Base-by-base conservation (phyloP, 2,329 filamentous ascomycete species). In the Aspergillus cejpii region DNA sequence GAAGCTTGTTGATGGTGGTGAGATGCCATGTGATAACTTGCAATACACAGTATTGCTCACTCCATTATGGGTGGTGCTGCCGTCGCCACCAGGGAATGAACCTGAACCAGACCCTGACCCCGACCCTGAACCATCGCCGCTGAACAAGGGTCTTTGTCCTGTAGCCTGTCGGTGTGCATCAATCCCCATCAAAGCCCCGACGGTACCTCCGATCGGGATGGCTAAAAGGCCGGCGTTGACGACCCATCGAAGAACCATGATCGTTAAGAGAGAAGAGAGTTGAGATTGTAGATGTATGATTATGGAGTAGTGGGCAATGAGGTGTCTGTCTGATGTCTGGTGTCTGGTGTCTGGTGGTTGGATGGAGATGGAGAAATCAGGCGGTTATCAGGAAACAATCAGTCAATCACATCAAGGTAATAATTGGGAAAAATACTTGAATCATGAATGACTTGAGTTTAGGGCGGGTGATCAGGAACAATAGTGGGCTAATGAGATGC, bases 221-320 rank as follows among this genome's bases (percentile, higher is more conserved):
- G 69, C 69, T 48, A 78, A 53, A 39, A 79, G 67, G 54, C 65
- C 65, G 42, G 72, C 66, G 61, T 75, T 78, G 60, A 77, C 66
- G 46, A 78, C 56, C 58, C 73, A 71, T 50, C 68, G 62, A 40
- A 67, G 41, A 24, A 57, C 62, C 58, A 58, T 63, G 50, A 34
- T 34, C 15, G 19, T 24, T 43, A 12, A n/a, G 14, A 44, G 21
- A 42, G 15, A 29, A 37, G 37, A 23, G 15, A 21, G 29, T 36
- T 29, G 26, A 17, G 29, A 8, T 24, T 24, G 8, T 5, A 39
- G 23, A 19, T 14, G 41, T 41, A 20, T 17, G 8, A 33, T 11
- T 6, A 8, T 6, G n/a, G 17, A n/a, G n/a, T n/a, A n/a, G n/a
- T n/a, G n/a, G n/a, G n/a, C n/a, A n/a, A n/a, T n/a, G n/a, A n/a